These are phyloP conservation scores for Saccharomyces eubayanus DNA, from an alignment of 805 yeast species.

Conservation along the genomic window DNA sequence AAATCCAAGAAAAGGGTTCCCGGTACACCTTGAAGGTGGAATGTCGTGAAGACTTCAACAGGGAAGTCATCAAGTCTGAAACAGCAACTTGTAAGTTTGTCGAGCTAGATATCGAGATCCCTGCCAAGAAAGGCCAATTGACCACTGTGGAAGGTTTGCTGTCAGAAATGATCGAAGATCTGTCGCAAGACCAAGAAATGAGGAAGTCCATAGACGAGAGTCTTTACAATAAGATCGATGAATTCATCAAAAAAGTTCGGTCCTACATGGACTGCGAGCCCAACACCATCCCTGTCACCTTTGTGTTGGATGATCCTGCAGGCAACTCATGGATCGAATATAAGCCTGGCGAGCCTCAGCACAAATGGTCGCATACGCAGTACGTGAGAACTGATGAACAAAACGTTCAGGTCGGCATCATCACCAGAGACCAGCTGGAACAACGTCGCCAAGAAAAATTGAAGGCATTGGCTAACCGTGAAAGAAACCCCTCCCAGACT, in stretches of 20 bases:
- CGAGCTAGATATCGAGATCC: slow-evolving; percentile 88
- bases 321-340: slow-evolving; percentile 96
- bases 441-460: slow-evolving; percentile 31
- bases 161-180: slow-evolving; percentile 73
- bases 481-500: slow-evolving; percentile 26
- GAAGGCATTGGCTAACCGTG: slow-evolving; percentile 30
- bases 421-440: slow-evolving; percentile 49
- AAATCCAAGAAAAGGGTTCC: slow-evolving; percentile 82
- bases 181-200: slow-evolving; percentile 70
- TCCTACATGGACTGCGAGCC: slow-evolving; percentile 57
- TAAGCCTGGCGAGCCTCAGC: slow-evolving; percentile 76
- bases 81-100: slow-evolving; percentile 69
- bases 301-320: slow-evolving; percentile 83
- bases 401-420: slow-evolving; percentile 73
- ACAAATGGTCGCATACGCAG: slow-evolving; percentile 81
- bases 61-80: slow-evolving; percentile 90
- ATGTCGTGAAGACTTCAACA: slow-evolving; percentile 60
- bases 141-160: slow-evolving; percentile 89
- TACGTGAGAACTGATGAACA: slow-evolving; percentile 84
- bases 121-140: slow-evolving; percentile 88
- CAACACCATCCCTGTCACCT: slow-evolving; percentile 64
- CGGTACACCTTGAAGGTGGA: slow-evolving; percentile 65
- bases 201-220: slow-evolving; percentile 72
- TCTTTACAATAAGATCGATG: slow-evolving; percentile 64
- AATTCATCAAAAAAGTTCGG: slow-evolving; percentile 53